These are phyloP conservation scores for Candida awuae DNA, from an alignment of 805 yeast species.

Conservation along the genomic window DNA sequence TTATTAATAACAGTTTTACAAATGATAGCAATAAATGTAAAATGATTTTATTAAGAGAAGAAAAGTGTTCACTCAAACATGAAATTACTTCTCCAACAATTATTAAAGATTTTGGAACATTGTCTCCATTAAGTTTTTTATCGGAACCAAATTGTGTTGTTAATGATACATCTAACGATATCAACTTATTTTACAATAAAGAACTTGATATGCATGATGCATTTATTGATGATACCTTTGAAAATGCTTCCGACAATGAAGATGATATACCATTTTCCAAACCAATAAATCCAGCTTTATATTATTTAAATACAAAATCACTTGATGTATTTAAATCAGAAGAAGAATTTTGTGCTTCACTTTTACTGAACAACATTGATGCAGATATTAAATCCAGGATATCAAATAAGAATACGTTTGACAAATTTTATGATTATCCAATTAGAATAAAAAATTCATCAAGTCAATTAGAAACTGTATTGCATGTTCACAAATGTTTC, in stretches of 20 bases:
- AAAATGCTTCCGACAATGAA: neutral
- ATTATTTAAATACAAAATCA: neutral
- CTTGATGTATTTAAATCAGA: neutral
- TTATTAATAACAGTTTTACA: neutral
- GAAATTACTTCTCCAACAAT: conserved; percentile 40
- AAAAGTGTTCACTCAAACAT: conserved; percentile 51
- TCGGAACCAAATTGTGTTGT: neutral
- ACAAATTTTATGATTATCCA: conserved; percentile 13
- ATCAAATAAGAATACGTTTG: conserved; percentile 3
- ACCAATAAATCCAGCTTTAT: neutral
- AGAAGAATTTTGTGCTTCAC: neutral
- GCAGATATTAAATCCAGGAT: neutral
- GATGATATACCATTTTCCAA: neutral
- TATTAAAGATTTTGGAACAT: conserved; percentile 42
- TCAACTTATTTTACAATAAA: neutral
- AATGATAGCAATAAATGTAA: conserved; percentile 52
- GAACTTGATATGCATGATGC: neutral
- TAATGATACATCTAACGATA: neutral
- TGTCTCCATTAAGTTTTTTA: conserved; percentile 37
- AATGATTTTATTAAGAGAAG: conserved; percentile 61
- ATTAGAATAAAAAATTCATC: conserved; percentile 4
- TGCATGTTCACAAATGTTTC: conserved; percentile 11
- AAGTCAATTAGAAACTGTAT: conserved; percentile 1
- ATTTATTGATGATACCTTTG: neutral
- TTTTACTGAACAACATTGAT: neutral